Conservation (phyloP, 78 protist species). For the Mantamonas sphyraenae region DNA sequence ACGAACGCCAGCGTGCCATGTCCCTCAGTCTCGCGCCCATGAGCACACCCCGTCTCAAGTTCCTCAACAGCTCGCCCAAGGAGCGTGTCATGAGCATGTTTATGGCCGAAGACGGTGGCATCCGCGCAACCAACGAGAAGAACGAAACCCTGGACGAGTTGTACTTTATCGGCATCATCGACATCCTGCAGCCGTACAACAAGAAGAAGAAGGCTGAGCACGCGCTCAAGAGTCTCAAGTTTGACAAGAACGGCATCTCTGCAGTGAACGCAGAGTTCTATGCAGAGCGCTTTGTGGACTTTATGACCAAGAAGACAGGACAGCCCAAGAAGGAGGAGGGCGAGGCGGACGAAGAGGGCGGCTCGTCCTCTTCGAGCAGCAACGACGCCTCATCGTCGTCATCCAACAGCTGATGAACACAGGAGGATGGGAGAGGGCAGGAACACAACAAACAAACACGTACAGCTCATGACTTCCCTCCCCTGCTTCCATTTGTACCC, state of each 20-base stretch:
- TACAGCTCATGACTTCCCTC: too few relatives aligned
- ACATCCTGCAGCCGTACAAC: conserved; percentile 22
- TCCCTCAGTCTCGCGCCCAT: neutral
- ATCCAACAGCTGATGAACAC: too few relatives aligned
- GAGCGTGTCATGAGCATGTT: neutral
- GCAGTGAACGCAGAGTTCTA: conserved; percentile 10
- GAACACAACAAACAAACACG: too few relatives aligned
- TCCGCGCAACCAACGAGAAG: neutral
- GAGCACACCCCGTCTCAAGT: neutral
- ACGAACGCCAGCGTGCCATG: neutral
- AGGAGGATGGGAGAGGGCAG: too few relatives aligned
- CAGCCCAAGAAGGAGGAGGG: neutral
- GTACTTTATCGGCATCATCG: conserved; percentile 46
- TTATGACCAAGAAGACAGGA: conserved; percentile 1
- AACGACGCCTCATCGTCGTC: too few relatives aligned
- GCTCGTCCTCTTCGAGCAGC: too few relatives aligned
- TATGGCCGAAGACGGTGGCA: conserved; percentile 8
- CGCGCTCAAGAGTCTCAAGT: neutral
- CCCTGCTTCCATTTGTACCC: too few relatives aligned
- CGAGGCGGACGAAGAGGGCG: too few relatives aligned
- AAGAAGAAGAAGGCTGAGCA: conserved; percentile 23
- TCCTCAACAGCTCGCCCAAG: neutral
- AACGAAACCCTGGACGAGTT: neutral
- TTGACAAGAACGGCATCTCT: neutral
- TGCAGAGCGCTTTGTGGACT: conserved; percentile 13